Conservation (phyloP, 257 asterid species). For the Catharanthus roseus region DNA sequence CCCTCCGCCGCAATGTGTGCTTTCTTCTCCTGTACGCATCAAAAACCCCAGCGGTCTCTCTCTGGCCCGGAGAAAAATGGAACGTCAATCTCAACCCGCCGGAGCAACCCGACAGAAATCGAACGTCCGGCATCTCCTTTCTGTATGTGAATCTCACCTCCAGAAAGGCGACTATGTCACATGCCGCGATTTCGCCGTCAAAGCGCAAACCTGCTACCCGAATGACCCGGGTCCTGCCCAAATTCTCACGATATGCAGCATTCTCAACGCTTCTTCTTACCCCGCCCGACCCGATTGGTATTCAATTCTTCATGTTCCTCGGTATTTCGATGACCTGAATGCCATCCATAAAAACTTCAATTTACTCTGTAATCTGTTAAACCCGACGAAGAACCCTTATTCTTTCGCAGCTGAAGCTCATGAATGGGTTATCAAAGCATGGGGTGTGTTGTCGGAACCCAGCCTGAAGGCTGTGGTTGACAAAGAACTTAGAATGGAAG, state of each 20-base stretch:
- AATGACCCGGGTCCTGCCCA: slow-evolving; percentile 29
- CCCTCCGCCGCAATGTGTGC: background rate
- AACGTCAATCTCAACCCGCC: background rate
- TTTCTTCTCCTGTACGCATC: slow-evolving; percentile 3
- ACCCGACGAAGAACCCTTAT: slow-evolving; percentile 36
- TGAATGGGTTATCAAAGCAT: slow-evolving; percentile 30
- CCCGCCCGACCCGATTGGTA: slow-evolving; percentile 34
- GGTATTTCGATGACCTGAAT: slow-evolving; percentile 27
- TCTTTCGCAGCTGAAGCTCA: slow-evolving; percentile 42
- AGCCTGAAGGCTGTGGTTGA: slow-evolving; percentile 31
- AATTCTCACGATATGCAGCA: slow-evolving; percentile 36
- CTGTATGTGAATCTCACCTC: slow-evolving; percentile 34
- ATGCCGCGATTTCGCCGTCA: slow-evolving; percentile 38
- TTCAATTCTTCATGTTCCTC: slow-evolving; percentile 40
- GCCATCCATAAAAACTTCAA: slow-evolving; percentile 24
- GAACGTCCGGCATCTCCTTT: slow-evolving; percentile 18
- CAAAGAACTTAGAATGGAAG: slow-evolving; percentile 19
- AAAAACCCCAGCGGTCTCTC: background rate
- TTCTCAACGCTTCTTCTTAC: slow-evolving; percentile 31
- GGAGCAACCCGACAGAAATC: background rate
- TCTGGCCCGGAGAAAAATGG: background rate
- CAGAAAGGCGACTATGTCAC: slow-evolving; percentile 27
- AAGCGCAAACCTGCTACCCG: slow-evolving; percentile 37
- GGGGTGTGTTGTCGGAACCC: slow-evolving; percentile 44
- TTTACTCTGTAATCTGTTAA: slow-evolving; percentile 24